Conservation (phyloP, 495 filamentous ascomycete genomes). For the Penicillium fimorum region DNA sequence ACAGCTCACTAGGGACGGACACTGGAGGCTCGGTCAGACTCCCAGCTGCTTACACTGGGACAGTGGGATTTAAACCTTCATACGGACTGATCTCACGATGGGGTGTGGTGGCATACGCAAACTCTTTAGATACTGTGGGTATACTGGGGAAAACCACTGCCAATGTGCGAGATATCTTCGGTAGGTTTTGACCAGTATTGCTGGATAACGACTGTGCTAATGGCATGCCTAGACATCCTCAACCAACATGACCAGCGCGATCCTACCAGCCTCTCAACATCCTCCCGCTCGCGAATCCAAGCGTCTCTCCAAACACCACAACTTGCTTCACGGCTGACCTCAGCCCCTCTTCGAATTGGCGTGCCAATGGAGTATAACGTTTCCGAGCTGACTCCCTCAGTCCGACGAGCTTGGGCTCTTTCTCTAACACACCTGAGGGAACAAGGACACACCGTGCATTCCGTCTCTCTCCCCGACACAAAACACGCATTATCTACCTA, state of each 20-base stretch:
- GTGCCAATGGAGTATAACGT: constrained; percentile 88
- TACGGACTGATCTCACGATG: constrained; percentile 81
- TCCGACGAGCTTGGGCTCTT: constrained; percentile 67
- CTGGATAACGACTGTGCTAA: constrained; percentile 1
- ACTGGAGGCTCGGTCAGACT: constrained; percentile 91
- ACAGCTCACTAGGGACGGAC: constrained; percentile 83
- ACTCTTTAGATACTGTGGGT: constrained; percentile 92
- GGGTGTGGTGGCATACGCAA: constrained; percentile 93
- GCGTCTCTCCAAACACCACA: constrained; percentile 23
- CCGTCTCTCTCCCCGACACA: constrained; percentile 82
- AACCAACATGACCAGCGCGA: constrained; percentile 67
- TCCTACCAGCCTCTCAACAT: constrained; percentile 65
- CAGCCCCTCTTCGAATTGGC: constrained; percentile 57
- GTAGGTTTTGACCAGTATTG: constrained; percentile 31
- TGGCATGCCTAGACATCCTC: constrained; percentile 39
- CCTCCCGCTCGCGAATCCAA: constrained; percentile 49
- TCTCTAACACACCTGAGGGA: constrained; percentile 56
- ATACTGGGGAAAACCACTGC: constrained; percentile 59
- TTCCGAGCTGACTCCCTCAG: constrained; percentile 64
- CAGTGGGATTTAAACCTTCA: constrained; percentile 90
- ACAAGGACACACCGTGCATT: constrained; percentile 65
- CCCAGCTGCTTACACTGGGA: constrained; percentile 86
- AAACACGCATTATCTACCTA: constrained; percentile 85
- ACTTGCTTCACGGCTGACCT: constrained; percentile 31
- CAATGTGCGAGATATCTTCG: constrained; percentile 54